These are phyloP conservation scores for Amaranthus hypochondriacus DNA, from an alignment of 148 eudicot genomes.

Conservation along the genomic window DNA sequence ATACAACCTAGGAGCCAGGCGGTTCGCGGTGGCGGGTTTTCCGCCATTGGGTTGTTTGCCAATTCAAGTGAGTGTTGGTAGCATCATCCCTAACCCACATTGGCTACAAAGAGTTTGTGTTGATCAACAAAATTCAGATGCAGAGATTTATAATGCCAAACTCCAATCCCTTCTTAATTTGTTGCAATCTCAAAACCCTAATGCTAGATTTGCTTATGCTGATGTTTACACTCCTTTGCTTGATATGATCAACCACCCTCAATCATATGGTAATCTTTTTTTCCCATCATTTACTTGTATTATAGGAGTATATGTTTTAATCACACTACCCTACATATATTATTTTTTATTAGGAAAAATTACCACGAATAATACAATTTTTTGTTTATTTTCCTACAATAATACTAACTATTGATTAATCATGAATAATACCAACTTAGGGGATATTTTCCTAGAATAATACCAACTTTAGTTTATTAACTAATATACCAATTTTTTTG, in stretches of 20 bases:
- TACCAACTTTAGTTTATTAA: too few relatives aligned
- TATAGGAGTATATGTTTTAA: not conserved
- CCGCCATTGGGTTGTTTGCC: conserved; percentile 47
- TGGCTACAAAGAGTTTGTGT: conserved; percentile 28
- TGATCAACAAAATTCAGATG: conserved; percentile 25
- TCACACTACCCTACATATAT: too few relatives aligned
- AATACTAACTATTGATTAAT: too few relatives aligned
- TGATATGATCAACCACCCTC: conserved; percentile 29
- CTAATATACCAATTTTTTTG: too few relatives aligned
- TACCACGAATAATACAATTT: too few relatives aligned
- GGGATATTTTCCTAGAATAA: too few relatives aligned
- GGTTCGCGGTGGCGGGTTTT: conserved; percentile 31
- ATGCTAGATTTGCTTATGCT: conserved; percentile 18
- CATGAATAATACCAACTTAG: too few relatives aligned
- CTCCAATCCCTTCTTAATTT: conserved; percentile 20
- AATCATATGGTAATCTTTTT: conserved; percentile 26
- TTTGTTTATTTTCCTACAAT: too few relatives aligned
- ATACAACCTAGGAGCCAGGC: conserved; percentile 30
- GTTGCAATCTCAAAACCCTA: conserved; percentile 17
- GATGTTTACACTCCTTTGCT: conserved; percentile 26
- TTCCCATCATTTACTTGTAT: not conserved
- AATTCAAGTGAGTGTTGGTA: conserved; percentile 27
- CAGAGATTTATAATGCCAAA: conserved; percentile 23
- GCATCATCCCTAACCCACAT: conserved; percentile 22
- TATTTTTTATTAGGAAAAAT: too few relatives aligned